Conservation (phyloP, 495 filamentous ascomycete species). For the Poronia punctata region DNA sequence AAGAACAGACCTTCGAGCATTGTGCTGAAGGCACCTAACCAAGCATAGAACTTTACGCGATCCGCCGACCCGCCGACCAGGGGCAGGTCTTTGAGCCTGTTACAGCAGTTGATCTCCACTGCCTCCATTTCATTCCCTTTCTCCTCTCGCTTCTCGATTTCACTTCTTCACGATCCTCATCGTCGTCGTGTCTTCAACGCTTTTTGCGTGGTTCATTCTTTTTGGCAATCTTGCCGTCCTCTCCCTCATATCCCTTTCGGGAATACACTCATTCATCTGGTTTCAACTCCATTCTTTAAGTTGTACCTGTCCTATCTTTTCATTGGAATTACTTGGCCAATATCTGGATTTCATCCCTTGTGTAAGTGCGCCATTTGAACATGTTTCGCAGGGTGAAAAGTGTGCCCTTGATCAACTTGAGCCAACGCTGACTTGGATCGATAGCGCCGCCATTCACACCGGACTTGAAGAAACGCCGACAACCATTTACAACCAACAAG, state of each 20-base stretch:
- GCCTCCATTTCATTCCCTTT: constrained; percentile 22
- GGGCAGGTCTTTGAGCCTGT: too few relatives aligned
- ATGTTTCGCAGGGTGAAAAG: constrained; percentile 1
- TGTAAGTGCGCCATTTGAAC: constrained; percentile 16
- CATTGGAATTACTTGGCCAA: constrained; percentile 24
- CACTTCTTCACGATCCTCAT: constrained; percentile 42
- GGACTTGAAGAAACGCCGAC: neutral
- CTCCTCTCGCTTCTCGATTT: constrained; percentile 25
- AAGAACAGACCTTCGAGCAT: too few relatives aligned
- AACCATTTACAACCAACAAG: constrained; percentile 1
- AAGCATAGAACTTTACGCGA: too few relatives aligned
- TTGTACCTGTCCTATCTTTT: constrained; percentile 46
- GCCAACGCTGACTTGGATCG: too few relatives aligned
- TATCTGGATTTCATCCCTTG: constrained; percentile 26
- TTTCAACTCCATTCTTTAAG: constrained; percentile 82
- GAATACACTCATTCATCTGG: constrained; percentile 34
- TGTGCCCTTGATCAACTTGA: neutral
- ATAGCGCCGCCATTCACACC: constrained; percentile 4
- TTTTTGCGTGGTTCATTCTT: constrained; percentile 26
- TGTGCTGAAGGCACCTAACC: too few relatives aligned
- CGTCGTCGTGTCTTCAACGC: constrained; percentile 37
- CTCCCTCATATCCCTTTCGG: constrained; percentile 17
- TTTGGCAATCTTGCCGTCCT: constrained; percentile 13
- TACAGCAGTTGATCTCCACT: too few relatives aligned
- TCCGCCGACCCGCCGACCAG: too few relatives aligned